Percentiles rank a stretch among this genome's conserved stretches.
These are phyloP conservation scores for Quercus cerris DNA, from an alignment of 306 rosid species.

Conservation along the genomic window DNA sequence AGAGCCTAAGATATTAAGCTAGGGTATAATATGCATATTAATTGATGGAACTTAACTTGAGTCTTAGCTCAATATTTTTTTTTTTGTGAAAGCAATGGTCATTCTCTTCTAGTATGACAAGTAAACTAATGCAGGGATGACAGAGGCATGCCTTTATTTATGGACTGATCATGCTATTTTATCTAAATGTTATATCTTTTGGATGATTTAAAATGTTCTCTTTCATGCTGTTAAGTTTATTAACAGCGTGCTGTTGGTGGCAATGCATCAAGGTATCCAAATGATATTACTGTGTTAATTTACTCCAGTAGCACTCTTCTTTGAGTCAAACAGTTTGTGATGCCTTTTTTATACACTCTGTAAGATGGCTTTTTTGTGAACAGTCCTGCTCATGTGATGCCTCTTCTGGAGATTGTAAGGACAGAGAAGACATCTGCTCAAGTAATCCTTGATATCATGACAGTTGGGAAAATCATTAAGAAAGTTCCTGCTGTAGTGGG, in stretches of 20 bases:
- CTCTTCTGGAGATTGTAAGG: slow-evolving; percentile 91
- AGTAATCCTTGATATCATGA: slow-evolving; percentile 83
- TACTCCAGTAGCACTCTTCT: background rate
- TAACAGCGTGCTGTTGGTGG: background rate
- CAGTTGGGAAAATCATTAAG: slow-evolving; percentile 83
- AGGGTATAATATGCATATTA: background rate
- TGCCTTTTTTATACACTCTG: slow-evolving; percentile 11
- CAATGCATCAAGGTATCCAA: background rate
- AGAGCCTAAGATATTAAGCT: background rate
- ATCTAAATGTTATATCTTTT: background rate
- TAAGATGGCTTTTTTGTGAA: slow-evolving; percentile 32
- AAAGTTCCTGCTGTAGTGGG: slow-evolving; percentile 93
- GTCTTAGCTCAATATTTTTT: background rate
- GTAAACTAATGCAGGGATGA: background rate
- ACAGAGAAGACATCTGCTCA: slow-evolving; percentile 80
- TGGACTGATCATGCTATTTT: background rate
- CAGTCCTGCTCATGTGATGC: slow-evolving; percentile 99
- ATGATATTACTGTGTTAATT: background rate
- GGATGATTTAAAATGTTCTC: background rate
- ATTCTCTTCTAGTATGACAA: background rate
- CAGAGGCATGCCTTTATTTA: background rate
- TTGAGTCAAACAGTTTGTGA: background rate
- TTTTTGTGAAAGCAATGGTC: background rate
- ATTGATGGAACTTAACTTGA: background rate
- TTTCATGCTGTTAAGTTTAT: background rate